Evolutionary conservation across 768 basidiomycete genomes (phyloP).

Genomic region (Kwoniella sp.): DNA sequence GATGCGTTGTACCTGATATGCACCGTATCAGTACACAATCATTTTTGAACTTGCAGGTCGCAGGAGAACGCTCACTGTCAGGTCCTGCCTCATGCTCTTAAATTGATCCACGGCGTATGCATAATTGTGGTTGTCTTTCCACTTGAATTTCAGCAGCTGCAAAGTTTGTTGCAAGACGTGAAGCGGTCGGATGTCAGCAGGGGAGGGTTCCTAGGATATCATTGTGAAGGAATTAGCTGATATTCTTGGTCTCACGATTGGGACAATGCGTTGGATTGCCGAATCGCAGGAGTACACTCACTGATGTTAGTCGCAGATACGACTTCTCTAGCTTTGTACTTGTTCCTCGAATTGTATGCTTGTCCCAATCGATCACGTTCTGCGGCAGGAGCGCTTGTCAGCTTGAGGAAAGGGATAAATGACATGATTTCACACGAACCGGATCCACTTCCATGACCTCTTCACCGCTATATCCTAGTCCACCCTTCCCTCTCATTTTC

Average conservation of each 20-base stretch:
- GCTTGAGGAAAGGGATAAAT: too few species aligned
- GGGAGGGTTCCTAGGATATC: conserved; percentile 76
- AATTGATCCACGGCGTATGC: conserved; percentile 96
- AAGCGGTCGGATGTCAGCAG: conserved; percentile 89
- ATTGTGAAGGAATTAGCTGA: conserved; percentile 1
- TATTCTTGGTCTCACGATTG: too few species aligned
- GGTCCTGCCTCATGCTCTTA: conserved; percentile 94
- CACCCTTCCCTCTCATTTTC: conserved; percentile 44
- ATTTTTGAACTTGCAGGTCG: background rate
- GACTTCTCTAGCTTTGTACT: conserved; percentile 89
- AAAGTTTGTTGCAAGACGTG: conserved; percentile 80
- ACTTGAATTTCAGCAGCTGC: conserved; percentile 78
- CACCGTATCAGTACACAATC: background rate
- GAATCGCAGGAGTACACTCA: conserved; percentile 51
- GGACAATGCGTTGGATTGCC: too few species aligned
- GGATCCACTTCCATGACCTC: conserved; percentile 55
- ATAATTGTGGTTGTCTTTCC: conserved; percentile 69
- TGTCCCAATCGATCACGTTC: conserved; percentile 98
- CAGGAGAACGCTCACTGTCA: conserved; percentile 70
- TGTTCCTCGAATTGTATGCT: conserved; percentile 89
- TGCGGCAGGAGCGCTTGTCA: conserved; percentile 49
- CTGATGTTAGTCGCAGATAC: conserved; percentile 89
- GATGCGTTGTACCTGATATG: conserved; percentile 88
- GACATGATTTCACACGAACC: conserved; percentile 40
- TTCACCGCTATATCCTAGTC: conserved; percentile 45